Evolutionary conservation across 257 asterid genomes (phyloP), one percentile per base, ranked within the genome.

Genomic region (Anisodus tanguticus): DNA sequence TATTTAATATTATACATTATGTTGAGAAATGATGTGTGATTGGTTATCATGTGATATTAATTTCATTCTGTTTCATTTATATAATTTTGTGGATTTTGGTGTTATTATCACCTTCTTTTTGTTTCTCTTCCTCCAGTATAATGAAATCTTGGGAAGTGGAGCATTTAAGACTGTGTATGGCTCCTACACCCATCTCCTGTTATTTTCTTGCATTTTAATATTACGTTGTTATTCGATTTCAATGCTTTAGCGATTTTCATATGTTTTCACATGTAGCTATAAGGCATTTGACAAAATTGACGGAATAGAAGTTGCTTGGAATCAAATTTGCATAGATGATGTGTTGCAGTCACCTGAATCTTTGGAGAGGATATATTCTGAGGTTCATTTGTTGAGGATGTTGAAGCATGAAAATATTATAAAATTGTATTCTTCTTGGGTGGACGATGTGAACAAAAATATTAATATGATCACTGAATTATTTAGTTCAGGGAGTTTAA

Each of bases 151-250:
- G 91, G 98, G 98, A 87, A 91, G 95, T 88, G 97, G 98, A 87
- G 97, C 95, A 87, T 93, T 88, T 94, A 94, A 94, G 92, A 92
- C 86, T 87, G 97, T 93, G 97, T 93, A 93, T 87, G 94, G 85
- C 83, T 88, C 90, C 86, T 84, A 58, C 85, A 85, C 87, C 26
- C 80, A 81, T 87, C 90, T 87, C 79, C 85, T 85, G 49, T 82
- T 85, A 55, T 43, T 47, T 82, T 57, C 80, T 47, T 68, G 80
- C 37, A 60, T 49, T 67, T 51, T 26, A 51, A n/a, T 51, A 4
- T 76, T 26, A 76, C 8, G 26, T 17, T 47, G 8, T 51, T 53
- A 6, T 82, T 15, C n/a, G 9, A 16, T 51, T 35, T 53, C 67
- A 51, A 22, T 35, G 3, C 13, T 51, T 49, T 37, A 51, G n/a